phyloP scores from a whole-genome alignment of 2,329 filamentous ascomycete genomes.

The Alternaria triticimaculans region DNA sequence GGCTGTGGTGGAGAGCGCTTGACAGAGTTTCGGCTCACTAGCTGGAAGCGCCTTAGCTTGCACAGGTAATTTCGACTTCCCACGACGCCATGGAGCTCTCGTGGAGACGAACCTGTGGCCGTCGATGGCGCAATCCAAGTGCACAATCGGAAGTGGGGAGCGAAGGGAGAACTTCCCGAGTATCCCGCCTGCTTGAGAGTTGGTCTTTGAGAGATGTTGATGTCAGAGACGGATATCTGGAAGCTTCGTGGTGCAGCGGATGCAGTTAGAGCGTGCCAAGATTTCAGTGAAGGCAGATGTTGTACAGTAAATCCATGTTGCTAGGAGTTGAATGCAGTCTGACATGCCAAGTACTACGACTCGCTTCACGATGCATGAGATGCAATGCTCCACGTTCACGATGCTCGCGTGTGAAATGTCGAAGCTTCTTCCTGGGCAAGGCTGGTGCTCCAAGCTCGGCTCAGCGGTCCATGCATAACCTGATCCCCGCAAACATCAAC shows the following conservation, averaged over 20 bases:
- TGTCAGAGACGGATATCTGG: neutral
- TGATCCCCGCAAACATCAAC: constrained; percentile 22
- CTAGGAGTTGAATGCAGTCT: neutral
- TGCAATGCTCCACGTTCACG: neutral
- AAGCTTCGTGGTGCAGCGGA: neutral
- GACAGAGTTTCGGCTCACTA: constrained; percentile 18
- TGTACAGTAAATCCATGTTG: neutral
- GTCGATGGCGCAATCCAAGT: constrained; percentile 1
- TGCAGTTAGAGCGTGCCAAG: neutral
- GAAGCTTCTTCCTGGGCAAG: neutral
- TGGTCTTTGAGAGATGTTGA: neutral
- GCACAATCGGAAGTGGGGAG: neutral
- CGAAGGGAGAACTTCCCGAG: neutral
- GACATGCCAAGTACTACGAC: neutral
- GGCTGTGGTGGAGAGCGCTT: constrained; percentile 8
- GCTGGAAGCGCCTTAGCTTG: constrained; percentile 14
- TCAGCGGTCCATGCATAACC: constrained; percentile 16
- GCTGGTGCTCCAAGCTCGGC: neutral
- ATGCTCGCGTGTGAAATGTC: neutral
- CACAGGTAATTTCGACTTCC: constrained; percentile 24
- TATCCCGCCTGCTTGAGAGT: neutral
- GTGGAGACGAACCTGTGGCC: constrained; percentile 1
- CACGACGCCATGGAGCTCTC: neutral
- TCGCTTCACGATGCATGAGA: neutral
- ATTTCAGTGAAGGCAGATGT: neutral